Conservation (phyloP, 2,329 filamentous ascomycete genomes). For the Aspergillus neoniger region DNA sequence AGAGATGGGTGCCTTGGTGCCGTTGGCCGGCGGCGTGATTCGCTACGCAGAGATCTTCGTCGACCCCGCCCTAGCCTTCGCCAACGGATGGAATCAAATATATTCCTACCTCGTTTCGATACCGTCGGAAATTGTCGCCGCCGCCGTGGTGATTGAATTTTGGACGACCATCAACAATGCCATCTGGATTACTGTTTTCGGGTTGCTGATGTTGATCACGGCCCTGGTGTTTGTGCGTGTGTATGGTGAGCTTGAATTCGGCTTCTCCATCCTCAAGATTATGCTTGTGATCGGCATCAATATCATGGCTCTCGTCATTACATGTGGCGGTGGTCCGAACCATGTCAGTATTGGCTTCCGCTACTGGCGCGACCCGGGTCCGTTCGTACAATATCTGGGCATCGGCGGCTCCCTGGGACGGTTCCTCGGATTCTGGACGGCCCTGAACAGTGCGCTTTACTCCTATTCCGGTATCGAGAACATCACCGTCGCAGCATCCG, state of each 20-base stretch:
- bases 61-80: conserved; percentile 40
- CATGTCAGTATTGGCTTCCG: conserved; percentile 50
- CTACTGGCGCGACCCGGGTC: conserved; percentile 49
- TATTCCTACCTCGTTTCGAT: conserved; percentile 38
- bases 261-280: conserved; percentile 59
- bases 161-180: conserved; percentile 51
- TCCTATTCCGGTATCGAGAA: conserved; percentile 44
- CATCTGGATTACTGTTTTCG: conserved; percentile 50
- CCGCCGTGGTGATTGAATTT: conserved; percentile 56
- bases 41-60: conserved; percentile 40
- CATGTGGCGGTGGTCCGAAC: conserved; percentile 50
- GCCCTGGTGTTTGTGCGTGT: conserved; percentile 41
- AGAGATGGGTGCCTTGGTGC: conserved; percentile 42
- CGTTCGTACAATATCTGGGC: conserved; percentile 42
- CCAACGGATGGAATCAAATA: conserved; percentile 44
- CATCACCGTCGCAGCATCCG: conserved; percentile 57
- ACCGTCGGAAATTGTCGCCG: conserved; percentile 36
- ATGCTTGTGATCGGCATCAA: conserved; percentile 63
- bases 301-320: conserved; percentile 53
- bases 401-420: conserved; percentile 44
- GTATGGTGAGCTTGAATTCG: conserved; percentile 57
- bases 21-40: conserved; percentile 42
- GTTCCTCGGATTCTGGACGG: conserved; percentile 46
- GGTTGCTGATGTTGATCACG: conserved; percentile 36
- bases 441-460: conserved; percentile 27